Evolutionary conservation across 169 alveolate genomes (phyloP).

Genomic region (Cyclospora cayetanensis): DNA sequence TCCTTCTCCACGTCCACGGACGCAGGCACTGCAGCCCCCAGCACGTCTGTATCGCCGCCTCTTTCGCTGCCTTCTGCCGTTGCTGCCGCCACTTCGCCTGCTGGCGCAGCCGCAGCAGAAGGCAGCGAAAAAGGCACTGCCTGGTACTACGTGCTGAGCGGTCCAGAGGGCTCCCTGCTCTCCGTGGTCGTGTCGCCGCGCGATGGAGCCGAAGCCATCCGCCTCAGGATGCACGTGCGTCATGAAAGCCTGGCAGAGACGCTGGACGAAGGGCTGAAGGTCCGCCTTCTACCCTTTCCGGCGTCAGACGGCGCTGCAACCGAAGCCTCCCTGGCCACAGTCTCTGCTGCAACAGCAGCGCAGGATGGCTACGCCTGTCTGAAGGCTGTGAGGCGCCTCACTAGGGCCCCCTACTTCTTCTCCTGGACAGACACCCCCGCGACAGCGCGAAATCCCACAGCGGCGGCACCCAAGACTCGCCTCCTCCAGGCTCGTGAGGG

Average conservation of each 20-base stretch:
- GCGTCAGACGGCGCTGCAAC: no score
- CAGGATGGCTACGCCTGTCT: background rate
- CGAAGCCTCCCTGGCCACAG: background rate
- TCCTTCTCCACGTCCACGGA: no score
- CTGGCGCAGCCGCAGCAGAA: slow-evolving; percentile 13
- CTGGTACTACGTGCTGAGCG: slow-evolving; percentile 10
- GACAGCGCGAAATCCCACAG: background rate
- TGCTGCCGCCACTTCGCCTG: slow-evolving; percentile 1
- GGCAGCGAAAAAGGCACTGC: background rate
- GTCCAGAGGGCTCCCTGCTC: background rate
- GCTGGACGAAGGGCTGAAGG: no score
- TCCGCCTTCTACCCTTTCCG: no score
- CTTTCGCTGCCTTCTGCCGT: no score
- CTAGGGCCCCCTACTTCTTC: slow-evolving; percentile 38
- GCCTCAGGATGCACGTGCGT: background rate
- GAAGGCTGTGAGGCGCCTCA: background rate
- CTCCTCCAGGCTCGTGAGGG: background rate
- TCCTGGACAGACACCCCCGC: slow-evolving; percentile 25
- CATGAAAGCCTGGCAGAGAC: background rate
- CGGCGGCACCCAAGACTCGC: background rate
- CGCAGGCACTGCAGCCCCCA: no score
- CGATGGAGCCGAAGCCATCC: background rate
- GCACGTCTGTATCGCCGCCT: no score
- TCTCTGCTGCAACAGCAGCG: background rate
- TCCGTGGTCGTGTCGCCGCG: background rate